phyloP scores from a whole-genome alignment of 2,329 filamentous ascomycete genomes.

The Neonectria magnoliae region DNA sequence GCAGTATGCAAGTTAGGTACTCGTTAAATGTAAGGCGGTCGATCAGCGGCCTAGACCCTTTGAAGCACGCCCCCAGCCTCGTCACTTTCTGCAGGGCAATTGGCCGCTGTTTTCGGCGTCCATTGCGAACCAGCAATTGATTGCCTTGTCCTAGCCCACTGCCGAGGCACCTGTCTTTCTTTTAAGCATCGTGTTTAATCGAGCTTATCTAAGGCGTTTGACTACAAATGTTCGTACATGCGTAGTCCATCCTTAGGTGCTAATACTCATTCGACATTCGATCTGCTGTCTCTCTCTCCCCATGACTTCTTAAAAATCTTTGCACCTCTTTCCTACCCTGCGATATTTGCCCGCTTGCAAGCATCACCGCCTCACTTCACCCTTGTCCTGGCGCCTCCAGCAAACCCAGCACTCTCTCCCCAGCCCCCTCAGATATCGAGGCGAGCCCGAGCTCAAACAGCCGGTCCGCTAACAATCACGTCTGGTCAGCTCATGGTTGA shows the following conservation, averaged over 20 bases:
- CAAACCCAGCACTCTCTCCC: background rate
- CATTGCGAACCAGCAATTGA: conserved; percentile 3
- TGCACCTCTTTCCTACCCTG: too few relatives aligned
- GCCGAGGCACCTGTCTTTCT: background rate
- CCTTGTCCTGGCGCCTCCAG: background rate
- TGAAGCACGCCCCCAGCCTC: conserved; percentile 9
- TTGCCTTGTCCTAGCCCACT: background rate
- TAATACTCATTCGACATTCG: background rate
- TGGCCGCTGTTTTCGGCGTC: background rate
- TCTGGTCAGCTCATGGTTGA: background rate
- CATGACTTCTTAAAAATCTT: too few relatives aligned
- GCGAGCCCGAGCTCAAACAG: background rate
- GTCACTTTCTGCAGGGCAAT: conserved; percentile 3
- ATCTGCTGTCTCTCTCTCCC: background rate
- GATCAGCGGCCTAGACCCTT: background rate
- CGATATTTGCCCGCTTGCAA: background rate
- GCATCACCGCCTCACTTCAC: background rate
- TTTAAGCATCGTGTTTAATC: background rate
- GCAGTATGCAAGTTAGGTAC: background rate
- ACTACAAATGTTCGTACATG: background rate
- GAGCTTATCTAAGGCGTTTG: background rate
- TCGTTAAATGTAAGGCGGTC: background rate
- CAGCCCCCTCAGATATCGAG: background rate
- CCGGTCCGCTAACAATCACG: background rate
- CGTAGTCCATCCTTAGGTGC: background rate